Percentiles rank a stretch among this genome's conserved stretches.
These are phyloP conservation scores for Goniomonas avonlea DNA, from an alignment of 78 protist species.

Conservation along the genomic window DNA sequence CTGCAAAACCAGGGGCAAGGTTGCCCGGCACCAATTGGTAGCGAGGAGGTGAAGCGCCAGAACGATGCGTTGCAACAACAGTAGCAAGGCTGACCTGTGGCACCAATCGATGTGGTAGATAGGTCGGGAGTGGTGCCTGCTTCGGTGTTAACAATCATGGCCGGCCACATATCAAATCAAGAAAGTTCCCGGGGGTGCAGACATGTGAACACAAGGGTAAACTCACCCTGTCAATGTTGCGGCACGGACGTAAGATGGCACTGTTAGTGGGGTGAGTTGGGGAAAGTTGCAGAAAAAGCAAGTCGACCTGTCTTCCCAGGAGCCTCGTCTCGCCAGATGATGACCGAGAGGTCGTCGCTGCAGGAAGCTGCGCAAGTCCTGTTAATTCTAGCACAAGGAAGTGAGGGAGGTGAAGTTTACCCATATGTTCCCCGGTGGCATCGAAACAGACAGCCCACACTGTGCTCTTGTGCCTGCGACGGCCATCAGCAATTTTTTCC, in stretches of 20 bases:
- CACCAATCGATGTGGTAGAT: neutral
- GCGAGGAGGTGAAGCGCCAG: too few species aligned
- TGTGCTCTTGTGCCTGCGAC: constrained; percentile 80
- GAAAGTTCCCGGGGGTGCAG: neutral
- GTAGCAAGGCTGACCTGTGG: too few species aligned
- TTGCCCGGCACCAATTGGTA: too few species aligned
- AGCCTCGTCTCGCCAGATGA: too few species aligned
- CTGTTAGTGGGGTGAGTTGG: neutral
- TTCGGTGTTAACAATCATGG: too few species aligned
- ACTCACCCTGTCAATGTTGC: neutral
- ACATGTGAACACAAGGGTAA: neutral
- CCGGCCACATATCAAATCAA: too few species aligned
- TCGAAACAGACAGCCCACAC: constrained; percentile 67
- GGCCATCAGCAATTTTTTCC: too few species aligned
- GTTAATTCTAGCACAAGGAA: neutral
- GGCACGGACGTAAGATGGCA: neutral
- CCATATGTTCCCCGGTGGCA: neutral
- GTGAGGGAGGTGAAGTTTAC: too few species aligned
- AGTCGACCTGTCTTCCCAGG: too few species aligned
- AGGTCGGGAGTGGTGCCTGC: neutral
- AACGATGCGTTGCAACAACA: too few species aligned
- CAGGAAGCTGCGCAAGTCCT: too few species aligned
- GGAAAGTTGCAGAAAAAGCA: constrained; percentile 8
- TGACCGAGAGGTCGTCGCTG: neutral
- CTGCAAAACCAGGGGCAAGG: too few species aligned